phyloP scores from a whole-genome alignment of 2,329 filamentous ascomycete species.

The Phyllosticta paracitricarpa region DNA sequence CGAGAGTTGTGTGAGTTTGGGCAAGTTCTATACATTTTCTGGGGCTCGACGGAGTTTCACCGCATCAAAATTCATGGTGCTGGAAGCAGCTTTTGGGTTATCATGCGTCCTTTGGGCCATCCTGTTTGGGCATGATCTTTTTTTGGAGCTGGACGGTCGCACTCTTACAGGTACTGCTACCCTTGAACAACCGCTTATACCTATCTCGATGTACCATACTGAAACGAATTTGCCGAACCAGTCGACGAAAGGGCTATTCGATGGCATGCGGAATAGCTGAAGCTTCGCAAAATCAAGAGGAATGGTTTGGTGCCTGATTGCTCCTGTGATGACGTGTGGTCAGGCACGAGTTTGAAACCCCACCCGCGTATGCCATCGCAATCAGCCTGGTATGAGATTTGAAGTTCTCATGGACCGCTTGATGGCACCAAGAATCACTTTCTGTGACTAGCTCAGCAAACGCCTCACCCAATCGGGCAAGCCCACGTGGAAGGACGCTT shows the following conservation, averaged over 20 bases:
- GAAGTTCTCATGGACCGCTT: background rate
- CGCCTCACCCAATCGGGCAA: background rate
- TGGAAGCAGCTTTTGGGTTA: background rate
- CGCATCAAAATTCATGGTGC: background rate
- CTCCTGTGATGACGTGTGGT: no score
- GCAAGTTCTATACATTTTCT: background rate
- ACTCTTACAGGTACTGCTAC: background rate
- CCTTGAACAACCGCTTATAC: background rate
- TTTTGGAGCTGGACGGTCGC: background rate
- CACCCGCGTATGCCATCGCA: background rate
- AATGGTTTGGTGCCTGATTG: no score
- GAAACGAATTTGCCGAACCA: no score
- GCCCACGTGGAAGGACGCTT: background rate
- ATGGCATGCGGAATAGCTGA: no score
- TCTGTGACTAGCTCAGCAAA: background rate
- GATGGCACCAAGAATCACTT: background rate
- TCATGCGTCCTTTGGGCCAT: background rate
- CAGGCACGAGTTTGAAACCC: background rate
- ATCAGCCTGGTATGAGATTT: background rate
- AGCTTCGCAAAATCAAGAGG: no score
- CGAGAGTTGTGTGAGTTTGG: background rate
- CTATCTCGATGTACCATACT: background rate
- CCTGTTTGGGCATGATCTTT: background rate
- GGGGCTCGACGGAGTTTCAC: no score
- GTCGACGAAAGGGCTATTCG: no score